phyloP scores from a whole-genome alignment of 257 asterid genomes.

The Eucommia ulmoides region DNA sequence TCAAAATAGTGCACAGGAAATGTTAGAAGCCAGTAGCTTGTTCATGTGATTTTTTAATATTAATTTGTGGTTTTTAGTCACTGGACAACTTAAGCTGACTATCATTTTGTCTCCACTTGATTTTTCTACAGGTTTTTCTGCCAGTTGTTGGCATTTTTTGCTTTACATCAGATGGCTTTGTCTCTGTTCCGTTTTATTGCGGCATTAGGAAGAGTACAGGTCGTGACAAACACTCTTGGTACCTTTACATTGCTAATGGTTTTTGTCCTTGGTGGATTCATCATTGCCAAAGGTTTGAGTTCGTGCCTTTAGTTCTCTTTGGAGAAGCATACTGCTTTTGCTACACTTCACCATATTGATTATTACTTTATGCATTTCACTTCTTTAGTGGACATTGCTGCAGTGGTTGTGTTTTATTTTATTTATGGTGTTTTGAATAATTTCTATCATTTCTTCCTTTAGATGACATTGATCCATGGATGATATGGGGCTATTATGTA shows the following conservation, averaged over 20 bases:
- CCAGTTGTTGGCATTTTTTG: neutral
- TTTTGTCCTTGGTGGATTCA: neutral
- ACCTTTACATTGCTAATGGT: neutral
- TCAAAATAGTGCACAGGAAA: neutral
- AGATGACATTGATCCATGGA: constrained; percentile 78
- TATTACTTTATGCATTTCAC: neutral
- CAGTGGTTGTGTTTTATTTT: neutral
- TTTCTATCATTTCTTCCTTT: constrained; percentile 4
- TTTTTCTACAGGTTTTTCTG: neutral
- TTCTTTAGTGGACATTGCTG: neutral
- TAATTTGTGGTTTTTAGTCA: neutral
- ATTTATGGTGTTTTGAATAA: too few relatives aligned
- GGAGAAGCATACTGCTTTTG: neutral
- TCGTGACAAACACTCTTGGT: neutral
- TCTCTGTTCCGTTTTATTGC: neutral
- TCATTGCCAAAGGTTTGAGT: neutral
- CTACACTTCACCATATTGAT: neutral
- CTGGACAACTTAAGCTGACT: neutral
- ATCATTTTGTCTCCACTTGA: neutral
- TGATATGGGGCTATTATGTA: constrained; percentile 71
- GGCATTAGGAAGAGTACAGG: neutral
- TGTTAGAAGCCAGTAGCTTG: neutral
- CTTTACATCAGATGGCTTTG: neutral
- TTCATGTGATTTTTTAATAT: neutral
- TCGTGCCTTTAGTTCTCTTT: neutral